phyloP scores from a whole-genome alignment of 331 rosid species.

The Pyracantha coccinea region DNA sequence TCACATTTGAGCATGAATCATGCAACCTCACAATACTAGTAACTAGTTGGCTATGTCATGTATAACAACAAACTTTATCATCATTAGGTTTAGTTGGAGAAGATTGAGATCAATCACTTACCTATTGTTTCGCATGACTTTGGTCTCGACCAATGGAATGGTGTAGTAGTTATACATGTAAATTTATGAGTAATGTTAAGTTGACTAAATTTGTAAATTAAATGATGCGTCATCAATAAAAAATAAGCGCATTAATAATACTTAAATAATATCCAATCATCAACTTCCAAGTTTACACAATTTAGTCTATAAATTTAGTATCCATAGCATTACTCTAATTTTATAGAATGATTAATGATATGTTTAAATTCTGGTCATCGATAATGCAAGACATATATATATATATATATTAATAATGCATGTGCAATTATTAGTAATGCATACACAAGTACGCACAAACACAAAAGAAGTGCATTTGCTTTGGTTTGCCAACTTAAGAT shows the following conservation, averaged over 20 bases:
- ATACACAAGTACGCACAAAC: background rate
- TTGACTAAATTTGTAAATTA: no score
- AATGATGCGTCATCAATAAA: no score
- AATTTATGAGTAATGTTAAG: no score
- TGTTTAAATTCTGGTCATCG: background rate
- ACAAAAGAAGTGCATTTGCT: background rate
- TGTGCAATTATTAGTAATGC: background rate
- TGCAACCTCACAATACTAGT: no score
- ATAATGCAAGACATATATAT: background rate
- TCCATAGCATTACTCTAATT: no score
- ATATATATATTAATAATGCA: background rate
- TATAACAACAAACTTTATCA: background rate
- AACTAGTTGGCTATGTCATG: background rate
- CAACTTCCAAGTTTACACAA: no score
- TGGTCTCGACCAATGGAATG: background rate
- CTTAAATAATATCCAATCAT: no score
- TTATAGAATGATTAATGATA: background rate
- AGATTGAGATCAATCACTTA: background rate
- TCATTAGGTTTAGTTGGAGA: background rate
- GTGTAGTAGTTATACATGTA: background rate
- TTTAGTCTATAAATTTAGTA: no score
- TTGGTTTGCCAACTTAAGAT: background rate
- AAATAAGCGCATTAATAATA: no score
- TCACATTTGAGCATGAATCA: no score
- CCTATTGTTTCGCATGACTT: background rate